Conservation (phyloP, 805 yeast genomes). For the Monosporozyma servazzii region DNA sequence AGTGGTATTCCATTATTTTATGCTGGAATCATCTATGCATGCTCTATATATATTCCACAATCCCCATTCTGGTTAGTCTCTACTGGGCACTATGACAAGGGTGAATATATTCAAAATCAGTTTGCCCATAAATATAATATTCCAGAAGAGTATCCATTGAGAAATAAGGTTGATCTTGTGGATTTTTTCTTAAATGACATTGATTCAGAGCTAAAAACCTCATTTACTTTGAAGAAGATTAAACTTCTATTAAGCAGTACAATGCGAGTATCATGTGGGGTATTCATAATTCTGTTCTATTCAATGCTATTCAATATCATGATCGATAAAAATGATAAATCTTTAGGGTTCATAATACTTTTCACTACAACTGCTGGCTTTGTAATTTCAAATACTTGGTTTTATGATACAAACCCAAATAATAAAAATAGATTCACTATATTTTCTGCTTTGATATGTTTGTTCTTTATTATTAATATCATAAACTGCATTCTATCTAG, state of each 20-base stretch:
- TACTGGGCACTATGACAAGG: constrained; percentile 30
- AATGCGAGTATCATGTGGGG: neutral
- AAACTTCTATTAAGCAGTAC: neutral
- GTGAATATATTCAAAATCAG: constrained; percentile 30
- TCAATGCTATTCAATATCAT: neutral
- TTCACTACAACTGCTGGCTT: neutral
- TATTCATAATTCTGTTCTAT: neutral
- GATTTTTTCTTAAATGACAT: constrained; percentile 7
- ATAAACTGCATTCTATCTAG: neutral
- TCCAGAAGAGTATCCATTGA: constrained; percentile 2
- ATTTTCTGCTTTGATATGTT: neutral
- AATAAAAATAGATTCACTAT: neutral
- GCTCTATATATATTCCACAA: constrained; percentile 32
- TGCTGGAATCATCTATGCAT: constrained; percentile 18
- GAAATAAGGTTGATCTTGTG: constrained; percentile 14
- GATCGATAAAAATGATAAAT: neutral
- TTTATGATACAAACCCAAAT: neutral
- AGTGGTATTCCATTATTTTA: constrained; percentile 55
- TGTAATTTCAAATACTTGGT: neutral
- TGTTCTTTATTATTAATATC: neutral
- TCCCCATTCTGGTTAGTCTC: constrained; percentile 49
- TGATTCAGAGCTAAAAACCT: too few species aligned
- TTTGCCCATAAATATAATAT: constrained; percentile 19
- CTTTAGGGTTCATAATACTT: neutral
- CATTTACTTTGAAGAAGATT: neutral